These are phyloP conservation scores for Yamadazyma diddensiae DNA, from an alignment of 1,139 yeast species.

Conservation along the genomic window DNA sequence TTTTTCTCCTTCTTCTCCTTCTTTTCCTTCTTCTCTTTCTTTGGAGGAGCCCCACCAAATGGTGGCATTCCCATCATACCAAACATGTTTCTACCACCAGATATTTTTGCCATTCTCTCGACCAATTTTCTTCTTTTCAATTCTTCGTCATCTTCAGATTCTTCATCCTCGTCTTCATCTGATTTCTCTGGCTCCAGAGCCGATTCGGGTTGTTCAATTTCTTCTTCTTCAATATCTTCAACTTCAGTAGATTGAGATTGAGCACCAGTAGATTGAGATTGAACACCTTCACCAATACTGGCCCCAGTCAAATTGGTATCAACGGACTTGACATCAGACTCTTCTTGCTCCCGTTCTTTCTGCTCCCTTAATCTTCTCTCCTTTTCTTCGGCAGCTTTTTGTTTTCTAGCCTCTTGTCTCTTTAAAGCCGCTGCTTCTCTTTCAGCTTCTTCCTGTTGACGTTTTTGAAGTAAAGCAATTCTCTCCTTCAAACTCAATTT, in stretches of 20 bases:
- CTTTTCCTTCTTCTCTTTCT: constrained; percentile 14
- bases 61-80: constrained; percentile 71
- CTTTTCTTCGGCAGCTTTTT: constrained; percentile 37
- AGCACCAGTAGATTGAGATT: too few species aligned
- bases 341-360: constrained; percentile 3
- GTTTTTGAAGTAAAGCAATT: constrained; percentile 77
- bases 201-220: too few species aligned
- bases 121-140: constrained; percentile 74
- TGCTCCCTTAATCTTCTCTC: constrained; percentile 16
- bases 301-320: constrained; percentile 1
- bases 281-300: not conserved
- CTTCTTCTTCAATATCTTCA: constrained; percentile 4
- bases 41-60: constrained; percentile 25
- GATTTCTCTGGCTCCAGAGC: constrained; percentile 11
- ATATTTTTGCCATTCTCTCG: constrained; percentile 93
- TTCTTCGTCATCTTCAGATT: constrained; percentile 67
- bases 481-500: constrained; percentile 83
- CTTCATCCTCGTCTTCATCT: constrained; percentile 15
- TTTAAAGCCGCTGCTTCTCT: constrained; percentile 61
- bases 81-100: constrained; percentile 89
- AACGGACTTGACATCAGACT: not conserved
- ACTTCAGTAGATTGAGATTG: too few species aligned
- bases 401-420: constrained; percentile 56
- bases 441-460: constrained; percentile 79
- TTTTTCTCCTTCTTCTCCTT: constrained; percentile 11